Percentiles rank a stretch among this genome's conserved stretches.
phyloP scores from a whole-genome alignment of 83 land plant species.

The Picea mariana region DNA sequence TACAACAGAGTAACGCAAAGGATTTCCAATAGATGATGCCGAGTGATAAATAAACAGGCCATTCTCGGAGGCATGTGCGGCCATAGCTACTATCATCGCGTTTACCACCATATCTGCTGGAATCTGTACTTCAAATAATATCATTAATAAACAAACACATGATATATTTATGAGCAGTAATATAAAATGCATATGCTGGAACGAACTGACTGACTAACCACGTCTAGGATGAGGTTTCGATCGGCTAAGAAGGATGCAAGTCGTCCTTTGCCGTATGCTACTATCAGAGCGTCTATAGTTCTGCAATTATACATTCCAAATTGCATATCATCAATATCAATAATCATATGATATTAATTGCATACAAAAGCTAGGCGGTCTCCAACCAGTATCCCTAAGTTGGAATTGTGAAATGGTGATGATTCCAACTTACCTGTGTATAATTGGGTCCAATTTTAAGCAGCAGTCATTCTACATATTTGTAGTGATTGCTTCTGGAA shows the following conservation, averaged over 20 bases:
- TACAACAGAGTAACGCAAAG: conserved; percentile 30
- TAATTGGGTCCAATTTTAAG: too few species aligned
- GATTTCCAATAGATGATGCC: conserved; percentile 55
- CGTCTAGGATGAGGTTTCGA: conserved; percentile 22
- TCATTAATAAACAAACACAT: too few species aligned
- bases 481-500: too few species aligned
- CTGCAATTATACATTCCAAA: conserved; percentile 15
- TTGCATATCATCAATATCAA: too few species aligned
- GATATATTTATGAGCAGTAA: too few species aligned
- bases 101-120: conserved; percentile 76
- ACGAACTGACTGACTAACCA: conserved; percentile 25
- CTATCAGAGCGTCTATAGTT: conserved; percentile 45
- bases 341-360: too few species aligned
- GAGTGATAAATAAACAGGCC: conserved; percentile 47
- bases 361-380: too few species aligned
- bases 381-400: too few species aligned
- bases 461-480: too few species aligned
- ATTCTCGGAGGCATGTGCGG: conserved; percentile 18
- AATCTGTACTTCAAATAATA: conserved; percentile 22
- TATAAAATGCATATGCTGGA: too few species aligned
- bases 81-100: conserved; percentile 21
- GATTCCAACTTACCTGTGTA: too few species aligned
- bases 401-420: too few species aligned
- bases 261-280: conserved; percentile 49
- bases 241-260: conserved; percentile 36